phyloP scores from a whole-genome alignment of 2,329 filamentous ascomycete genomes.

The Fonsecaea nubica region DNA sequence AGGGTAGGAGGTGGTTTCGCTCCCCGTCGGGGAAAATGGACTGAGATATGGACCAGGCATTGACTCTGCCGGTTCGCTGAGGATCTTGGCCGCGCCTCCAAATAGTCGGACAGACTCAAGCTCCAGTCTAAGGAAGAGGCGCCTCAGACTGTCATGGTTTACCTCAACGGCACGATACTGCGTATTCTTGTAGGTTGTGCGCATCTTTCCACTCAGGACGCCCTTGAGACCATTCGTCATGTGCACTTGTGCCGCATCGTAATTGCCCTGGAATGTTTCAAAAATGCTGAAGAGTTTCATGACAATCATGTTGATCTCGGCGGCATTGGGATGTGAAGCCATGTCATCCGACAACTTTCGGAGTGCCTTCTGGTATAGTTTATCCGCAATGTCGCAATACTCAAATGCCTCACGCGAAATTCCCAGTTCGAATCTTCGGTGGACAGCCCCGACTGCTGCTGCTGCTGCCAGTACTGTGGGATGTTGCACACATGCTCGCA shows the following conservation, averaged over 20 bases:
- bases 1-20: constrained; percentile 6
- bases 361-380: constrained; percentile 34
- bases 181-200: constrained; percentile 37
- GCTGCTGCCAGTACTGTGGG: constrained; percentile 37
- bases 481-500: constrained; percentile 34
- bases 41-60: constrained; percentile 9
- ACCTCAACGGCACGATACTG: constrained; percentile 34
- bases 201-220: constrained; percentile 32
- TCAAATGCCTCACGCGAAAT: constrained; percentile 38
- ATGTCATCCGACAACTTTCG: constrained; percentile 29
- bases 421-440: constrained; percentile 39
- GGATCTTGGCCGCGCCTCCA: constrained; percentile 27
- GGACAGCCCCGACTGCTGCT: constrained; percentile 38
- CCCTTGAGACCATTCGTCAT: constrained; percentile 35
- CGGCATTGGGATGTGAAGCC: constrained; percentile 27
- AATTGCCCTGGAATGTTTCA: constrained; percentile 39
- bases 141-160: constrained; percentile 31
- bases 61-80: constrained; percentile 32
- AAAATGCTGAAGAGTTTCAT: constrained; percentile 38
- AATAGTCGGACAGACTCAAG: constrained; percentile 35
- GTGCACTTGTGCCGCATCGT: constrained; percentile 32
- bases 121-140: constrained; percentile 34
- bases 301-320: constrained; percentile 38
- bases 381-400: constrained; percentile 38
- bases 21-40: constrained; percentile 12